Conservation (phyloP, 495 filamentous ascomycete genomes). For the Neurospora sp. region DNA sequence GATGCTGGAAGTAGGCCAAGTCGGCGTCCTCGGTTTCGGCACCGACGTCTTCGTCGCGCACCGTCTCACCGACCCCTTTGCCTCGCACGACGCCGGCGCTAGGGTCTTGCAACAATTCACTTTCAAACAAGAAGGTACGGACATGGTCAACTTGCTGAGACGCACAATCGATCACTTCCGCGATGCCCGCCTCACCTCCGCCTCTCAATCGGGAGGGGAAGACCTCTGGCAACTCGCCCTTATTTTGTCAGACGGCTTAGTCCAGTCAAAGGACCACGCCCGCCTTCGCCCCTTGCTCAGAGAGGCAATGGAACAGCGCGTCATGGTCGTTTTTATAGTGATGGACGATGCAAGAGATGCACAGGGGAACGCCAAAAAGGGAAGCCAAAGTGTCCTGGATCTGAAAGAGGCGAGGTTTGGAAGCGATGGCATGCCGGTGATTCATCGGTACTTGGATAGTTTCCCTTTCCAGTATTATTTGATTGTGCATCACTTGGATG, state of each 20-base stretch:
- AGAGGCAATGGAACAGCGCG: slow-evolving; percentile 80
- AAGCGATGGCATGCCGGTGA: slow-evolving; percentile 51
- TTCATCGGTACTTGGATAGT: slow-evolving; percentile 81
- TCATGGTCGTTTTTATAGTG: slow-evolving; percentile 97
- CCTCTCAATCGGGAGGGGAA: slow-evolving; percentile 34
- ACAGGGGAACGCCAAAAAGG: slow-evolving; percentile 9
- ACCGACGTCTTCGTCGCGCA: slow-evolving; percentile 80
- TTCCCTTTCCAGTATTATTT: slow-evolving; percentile 97
- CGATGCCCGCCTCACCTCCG: slow-evolving; percentile 50
- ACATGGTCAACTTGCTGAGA: slow-evolving; percentile 68
- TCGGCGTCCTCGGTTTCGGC: slow-evolving; percentile 84
- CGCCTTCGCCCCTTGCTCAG: slow-evolving; percentile 68
- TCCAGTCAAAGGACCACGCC: slow-evolving; percentile 68
- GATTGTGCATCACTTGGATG: slow-evolving; percentile 82
- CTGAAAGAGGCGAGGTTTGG: slow-evolving; percentile 73
- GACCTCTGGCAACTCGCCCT: slow-evolving; percentile 96
- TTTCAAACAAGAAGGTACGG: slow-evolving; percentile 75
- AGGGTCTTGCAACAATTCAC: slow-evolving; percentile 74
- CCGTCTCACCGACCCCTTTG: slow-evolving; percentile 63
- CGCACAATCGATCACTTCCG: slow-evolving; percentile 74
- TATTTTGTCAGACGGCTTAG: slow-evolving; percentile 88
- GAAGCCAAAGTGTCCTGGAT: slow-evolving; percentile 57
- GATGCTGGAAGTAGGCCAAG: slow-evolving; percentile 87
- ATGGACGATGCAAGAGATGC: slow-evolving; percentile 60
- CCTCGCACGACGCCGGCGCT: slow-evolving; percentile 73